Conservation (phyloP, 208 protist species). For the Leishmania amazonensis region DNA sequence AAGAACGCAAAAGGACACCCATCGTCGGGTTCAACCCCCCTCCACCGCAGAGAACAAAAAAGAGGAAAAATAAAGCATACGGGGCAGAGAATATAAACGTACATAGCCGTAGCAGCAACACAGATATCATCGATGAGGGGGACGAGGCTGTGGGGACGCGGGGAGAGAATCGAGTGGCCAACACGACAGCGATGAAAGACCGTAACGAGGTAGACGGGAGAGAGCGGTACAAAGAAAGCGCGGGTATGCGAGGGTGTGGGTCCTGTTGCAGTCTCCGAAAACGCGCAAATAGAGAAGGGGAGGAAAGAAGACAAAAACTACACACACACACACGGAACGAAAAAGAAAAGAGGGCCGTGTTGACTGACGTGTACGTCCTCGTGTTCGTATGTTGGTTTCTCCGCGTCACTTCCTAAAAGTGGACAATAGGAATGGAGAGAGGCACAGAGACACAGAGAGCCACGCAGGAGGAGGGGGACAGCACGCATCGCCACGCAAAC, state of each 20-base stretch:
- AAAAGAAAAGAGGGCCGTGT: background rate
- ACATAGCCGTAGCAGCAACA: background rate
- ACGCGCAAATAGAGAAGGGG: background rate
- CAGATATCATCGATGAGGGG: background rate
- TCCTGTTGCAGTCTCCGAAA: background rate
- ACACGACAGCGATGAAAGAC: background rate
- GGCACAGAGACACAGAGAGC: background rate
- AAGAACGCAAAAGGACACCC: background rate
- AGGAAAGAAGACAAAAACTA: background rate
- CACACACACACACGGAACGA: no score
- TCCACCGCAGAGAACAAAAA: background rate
- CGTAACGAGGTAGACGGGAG: background rate
- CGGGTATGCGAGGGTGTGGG: background rate
- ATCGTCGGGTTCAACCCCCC: background rate
- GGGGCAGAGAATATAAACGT: background rate
- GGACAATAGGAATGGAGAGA: background rate
- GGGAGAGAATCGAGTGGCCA: background rate
- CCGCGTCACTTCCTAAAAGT: background rate
- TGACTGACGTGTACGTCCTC: background rate
- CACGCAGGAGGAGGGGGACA: background rate
- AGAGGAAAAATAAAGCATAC: background rate
- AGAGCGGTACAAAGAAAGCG: background rate
- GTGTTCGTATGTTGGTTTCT: background rate
- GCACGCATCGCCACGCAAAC: background rate
- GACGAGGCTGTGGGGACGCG: background rate